Evolutionary conservation across 1,139 yeast genomes (phyloP).

Genomic region (Ogataea hybrid): DNA sequence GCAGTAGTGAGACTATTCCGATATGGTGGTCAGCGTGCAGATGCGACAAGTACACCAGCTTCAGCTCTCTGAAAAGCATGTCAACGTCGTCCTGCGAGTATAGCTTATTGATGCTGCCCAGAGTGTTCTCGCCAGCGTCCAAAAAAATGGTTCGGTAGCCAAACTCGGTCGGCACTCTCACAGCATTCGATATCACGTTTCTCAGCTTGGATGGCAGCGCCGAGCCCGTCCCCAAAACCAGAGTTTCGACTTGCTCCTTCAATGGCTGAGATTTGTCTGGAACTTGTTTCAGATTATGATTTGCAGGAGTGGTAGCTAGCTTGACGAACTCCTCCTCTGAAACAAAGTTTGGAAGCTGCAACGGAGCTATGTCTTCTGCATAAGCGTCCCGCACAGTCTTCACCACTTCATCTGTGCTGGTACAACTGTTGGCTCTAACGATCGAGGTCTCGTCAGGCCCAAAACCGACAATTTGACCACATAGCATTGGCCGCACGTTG

Average conservation of each 20-base stretch:
- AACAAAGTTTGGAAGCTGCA: slow-evolving; percentile 9
- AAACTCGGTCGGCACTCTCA: slow-evolving; percentile 57
- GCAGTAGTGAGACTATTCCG: slow-evolving; percentile 71
- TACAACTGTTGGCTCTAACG: slow-evolving; percentile 8
- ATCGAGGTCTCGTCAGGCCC: slow-evolving; percentile 13
- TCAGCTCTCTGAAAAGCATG: slow-evolving; percentile 54
- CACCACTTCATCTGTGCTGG: slow-evolving; percentile 3
- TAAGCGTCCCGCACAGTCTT: slow-evolving; percentile 33
- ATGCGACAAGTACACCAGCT: slow-evolving; percentile 75
- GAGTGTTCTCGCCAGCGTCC: slow-evolving; percentile 94
- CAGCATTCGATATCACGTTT: slow-evolving; percentile 77
- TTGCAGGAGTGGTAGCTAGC: slow-evolving; percentile 5
- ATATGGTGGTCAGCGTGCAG: slow-evolving; percentile 97
- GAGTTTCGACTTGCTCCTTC: slow-evolving; percentile 60
- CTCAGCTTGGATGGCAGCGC: slow-evolving; percentile 84
- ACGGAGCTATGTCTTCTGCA: slow-evolving; percentile 39
- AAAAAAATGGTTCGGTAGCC: slow-evolving; percentile 51
- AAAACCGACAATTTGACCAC: slow-evolving; percentile 27
- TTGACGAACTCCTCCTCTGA: slow-evolving; percentile 14
- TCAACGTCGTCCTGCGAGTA: slow-evolving; percentile 46
- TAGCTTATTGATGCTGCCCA: slow-evolving; percentile 67
- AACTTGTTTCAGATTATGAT: neutral
- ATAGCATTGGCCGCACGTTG: slow-evolving; percentile 27
- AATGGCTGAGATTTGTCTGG: slow-evolving; percentile 23
- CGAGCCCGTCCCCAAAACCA: slow-evolving; percentile 92